phyloP scores from a whole-genome alignment of 2,329 filamentous ascomycete genomes.

The Penicillium sp. region DNA sequence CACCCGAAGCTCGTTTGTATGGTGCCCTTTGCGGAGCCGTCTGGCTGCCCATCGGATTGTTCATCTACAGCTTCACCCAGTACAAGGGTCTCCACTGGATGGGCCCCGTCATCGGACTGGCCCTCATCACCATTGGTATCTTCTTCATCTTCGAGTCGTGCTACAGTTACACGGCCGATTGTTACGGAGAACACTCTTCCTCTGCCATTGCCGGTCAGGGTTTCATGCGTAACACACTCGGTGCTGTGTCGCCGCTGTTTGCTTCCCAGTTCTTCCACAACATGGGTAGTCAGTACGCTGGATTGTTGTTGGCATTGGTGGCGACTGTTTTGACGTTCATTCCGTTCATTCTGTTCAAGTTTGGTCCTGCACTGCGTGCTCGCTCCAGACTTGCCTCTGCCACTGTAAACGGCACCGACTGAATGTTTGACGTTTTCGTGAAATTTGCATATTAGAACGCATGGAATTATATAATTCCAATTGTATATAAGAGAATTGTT shows the following conservation, averaged over 20 bases:
- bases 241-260: constrained; percentile 54
- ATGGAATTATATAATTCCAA: neutral
- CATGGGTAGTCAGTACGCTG: constrained; percentile 54
- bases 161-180: constrained; percentile 55
- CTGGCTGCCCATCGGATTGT: constrained; percentile 51
- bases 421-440: neutral
- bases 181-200: constrained; percentile 48
- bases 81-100: constrained; percentile 53
- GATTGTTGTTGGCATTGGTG: constrained; percentile 50
- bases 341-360: constrained; percentile 34
- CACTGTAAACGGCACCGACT: constrained; percentile 9
- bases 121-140: constrained; percentile 54
- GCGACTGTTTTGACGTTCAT: constrained; percentile 40
- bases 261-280: constrained; percentile 56
- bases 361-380: constrained; percentile 30
- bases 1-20: constrained; percentile 51
- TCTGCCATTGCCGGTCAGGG: constrained; percentile 52
- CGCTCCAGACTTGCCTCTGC: constrained; percentile 33
- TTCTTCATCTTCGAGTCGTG: constrained; percentile 49
- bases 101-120: constrained; percentile 51
- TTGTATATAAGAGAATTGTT: neutral
- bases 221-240: constrained; percentile 55
- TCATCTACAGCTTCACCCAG: constrained; percentile 57
- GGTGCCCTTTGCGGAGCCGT: constrained; percentile 51
- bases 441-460: neutral